Evolutionary conservation across 805 yeast genomes (phyloP).

Genomic region (Hanseniaspora valbyensis): DNA sequence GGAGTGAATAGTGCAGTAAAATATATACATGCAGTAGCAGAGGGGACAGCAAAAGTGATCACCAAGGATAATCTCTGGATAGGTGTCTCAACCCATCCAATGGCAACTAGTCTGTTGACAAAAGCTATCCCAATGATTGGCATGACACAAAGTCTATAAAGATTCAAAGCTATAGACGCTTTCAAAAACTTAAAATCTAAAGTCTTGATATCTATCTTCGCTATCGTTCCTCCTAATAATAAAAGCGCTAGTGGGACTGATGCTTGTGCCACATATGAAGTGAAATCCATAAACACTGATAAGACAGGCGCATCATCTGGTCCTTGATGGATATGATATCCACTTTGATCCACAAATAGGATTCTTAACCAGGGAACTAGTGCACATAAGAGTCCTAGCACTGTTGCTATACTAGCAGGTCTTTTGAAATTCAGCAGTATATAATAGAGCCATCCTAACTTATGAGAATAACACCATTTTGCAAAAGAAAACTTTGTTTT

Average conservation of each 20-base stretch:
- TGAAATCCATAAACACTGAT: slow-evolving; percentile 72
- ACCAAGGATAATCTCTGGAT: slow-evolving; percentile 64
- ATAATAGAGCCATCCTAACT: slow-evolving; percentile 30
- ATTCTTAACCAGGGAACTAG: slow-evolving; percentile 84
- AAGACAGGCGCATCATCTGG: slow-evolving; percentile 80
- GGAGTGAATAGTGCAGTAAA: slow-evolving; percentile 82
- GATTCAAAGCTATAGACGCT: slow-evolving; percentile 47
- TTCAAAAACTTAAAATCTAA: slow-evolving; percentile 55
- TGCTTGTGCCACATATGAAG: slow-evolving; percentile 72
- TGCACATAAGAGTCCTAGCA: slow-evolving; percentile 52
- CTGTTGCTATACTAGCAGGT: slow-evolving; percentile 64
- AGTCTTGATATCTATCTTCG: slow-evolving; percentile 50
- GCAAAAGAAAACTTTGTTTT: slow-evolving; percentile 3
- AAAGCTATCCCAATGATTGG: slow-evolving; percentile 72
- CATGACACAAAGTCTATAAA: slow-evolving; percentile 49
- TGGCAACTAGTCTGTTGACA: slow-evolving; percentile 46
- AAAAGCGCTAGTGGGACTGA: slow-evolving; percentile 79
- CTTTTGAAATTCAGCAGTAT: slow-evolving; percentile 43
- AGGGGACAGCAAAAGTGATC: slow-evolving; percentile 68
- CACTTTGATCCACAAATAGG: slow-evolving; percentile 44
- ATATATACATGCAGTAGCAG: slow-evolving; percentile 79
- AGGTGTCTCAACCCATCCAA: slow-evolving; percentile 51
- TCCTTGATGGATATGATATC: slow-evolving; percentile 48
- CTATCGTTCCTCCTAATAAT: slow-evolving; percentile 76
- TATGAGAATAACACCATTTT: slow-evolving; percentile 19